Evolutionary conservation across 2,329 filamentous ascomycete genomes (phyloP).

Genomic region (Cordyceps tenuipes): DNA sequence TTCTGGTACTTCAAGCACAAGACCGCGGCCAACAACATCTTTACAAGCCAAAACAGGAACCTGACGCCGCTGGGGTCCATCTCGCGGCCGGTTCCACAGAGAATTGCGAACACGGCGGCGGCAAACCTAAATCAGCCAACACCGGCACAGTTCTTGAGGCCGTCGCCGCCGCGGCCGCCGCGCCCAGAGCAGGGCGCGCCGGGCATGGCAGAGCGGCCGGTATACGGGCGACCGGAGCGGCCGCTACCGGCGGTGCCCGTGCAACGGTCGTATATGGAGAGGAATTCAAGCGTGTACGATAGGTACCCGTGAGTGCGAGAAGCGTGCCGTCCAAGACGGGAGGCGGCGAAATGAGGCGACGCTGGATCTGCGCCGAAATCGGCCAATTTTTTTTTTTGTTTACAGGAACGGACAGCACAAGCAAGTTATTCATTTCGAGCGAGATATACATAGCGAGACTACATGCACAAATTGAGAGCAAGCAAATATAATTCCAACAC

Average conservation of each 20-base stretch:
- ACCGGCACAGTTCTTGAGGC: background rate
- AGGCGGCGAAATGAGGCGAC: background rate
- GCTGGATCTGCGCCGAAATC: too few species aligned
- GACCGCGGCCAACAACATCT: background rate
- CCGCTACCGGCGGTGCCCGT: slow-evolving; percentile 5
- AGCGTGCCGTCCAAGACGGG: background rate
- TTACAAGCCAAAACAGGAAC: background rate
- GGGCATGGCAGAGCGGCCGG: background rate
- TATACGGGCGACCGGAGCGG: background rate
- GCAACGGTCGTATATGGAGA: background rate
- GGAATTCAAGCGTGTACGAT: background rate
- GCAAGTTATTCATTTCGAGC: too few species aligned
- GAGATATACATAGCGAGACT: too few species aligned
- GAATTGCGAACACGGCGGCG: background rate
- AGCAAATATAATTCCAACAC: background rate
- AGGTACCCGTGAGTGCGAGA: background rate
- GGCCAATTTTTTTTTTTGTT: too few species aligned
- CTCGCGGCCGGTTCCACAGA: background rate
- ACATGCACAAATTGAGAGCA: background rate
- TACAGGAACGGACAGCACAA: too few species aligned
- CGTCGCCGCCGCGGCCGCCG: too few species aligned
- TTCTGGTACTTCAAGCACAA: slow-evolving; percentile 8
- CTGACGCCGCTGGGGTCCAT: background rate
- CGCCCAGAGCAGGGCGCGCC: too few species aligned
- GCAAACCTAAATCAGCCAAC: background rate